Percentiles rank a stretch among this genome's conserved stretches.
These are phyloP conservation scores for Cyberlindnera mycetangii DNA, from an alignment of 805 yeast species.

Conservation along the genomic window DNA sequence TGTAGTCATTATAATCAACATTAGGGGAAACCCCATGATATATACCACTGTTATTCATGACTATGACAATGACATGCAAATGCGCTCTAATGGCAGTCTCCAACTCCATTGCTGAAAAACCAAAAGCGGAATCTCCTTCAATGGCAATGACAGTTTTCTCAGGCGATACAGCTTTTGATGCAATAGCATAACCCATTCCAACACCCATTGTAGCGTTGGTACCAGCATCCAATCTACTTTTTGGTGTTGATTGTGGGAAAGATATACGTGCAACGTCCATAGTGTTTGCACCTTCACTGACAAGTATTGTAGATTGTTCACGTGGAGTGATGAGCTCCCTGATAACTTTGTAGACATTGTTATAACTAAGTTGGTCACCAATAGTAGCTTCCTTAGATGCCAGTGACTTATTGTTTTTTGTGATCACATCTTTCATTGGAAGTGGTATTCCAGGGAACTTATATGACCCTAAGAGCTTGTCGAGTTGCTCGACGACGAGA, in stretches of 20 bases:
- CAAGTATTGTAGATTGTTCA: slow-evolving; percentile 37
- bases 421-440: slow-evolving; percentile 29
- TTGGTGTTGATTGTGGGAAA: slow-evolving; percentile 51
- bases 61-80: slow-evolving; percentile 52
- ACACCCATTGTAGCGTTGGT: slow-evolving; percentile 79
- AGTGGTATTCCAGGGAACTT: slow-evolving; percentile 32
- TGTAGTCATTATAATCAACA: slow-evolving; percentile 20
- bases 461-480: slow-evolving; percentile 27
- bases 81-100: slow-evolving; percentile 60
- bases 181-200: slow-evolving; percentile 68
- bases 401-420: slow-evolving; percentile 33
- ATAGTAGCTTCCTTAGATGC: slow-evolving; percentile 31
- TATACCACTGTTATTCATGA: slow-evolving; percentile 75
- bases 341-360: slow-evolving; percentile 50
- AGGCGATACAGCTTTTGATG: slow-evolving; percentile 49
- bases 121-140: slow-evolving; percentile 78
- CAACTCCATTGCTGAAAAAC: slow-evolving; percentile 69
- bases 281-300: slow-evolving; percentile 75
- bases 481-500: slow-evolving; percentile 38
- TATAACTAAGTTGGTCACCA: slow-evolving; percentile 39
- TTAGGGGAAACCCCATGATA: slow-evolving; percentile 58
- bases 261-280: slow-evolving; percentile 69
- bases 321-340: slow-evolving; percentile 36
- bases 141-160: slow-evolving; percentile 49
- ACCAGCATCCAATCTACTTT: slow-evolving; percentile 64